These are phyloP conservation scores for Psilocybe subaeruginosa DNA, from an alignment of 768 basidiomycete species.

Conservation along the genomic window DNA sequence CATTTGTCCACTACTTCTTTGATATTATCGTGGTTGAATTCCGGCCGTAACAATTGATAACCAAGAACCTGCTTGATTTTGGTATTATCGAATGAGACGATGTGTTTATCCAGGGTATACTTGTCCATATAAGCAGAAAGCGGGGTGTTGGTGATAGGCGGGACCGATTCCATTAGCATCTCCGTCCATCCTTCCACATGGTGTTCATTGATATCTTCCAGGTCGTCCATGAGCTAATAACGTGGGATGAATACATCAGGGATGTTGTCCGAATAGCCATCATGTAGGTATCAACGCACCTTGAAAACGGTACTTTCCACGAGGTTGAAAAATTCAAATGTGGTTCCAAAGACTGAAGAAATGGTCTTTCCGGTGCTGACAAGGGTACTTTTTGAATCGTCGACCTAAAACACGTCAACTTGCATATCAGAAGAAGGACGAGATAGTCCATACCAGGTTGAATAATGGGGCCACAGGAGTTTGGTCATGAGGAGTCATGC, in stretches of 20 bases:
- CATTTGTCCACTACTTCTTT: slow-evolving; percentile 79
- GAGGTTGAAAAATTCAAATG: slow-evolving; percentile 79
- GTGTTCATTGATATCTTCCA: slow-evolving; percentile 85
- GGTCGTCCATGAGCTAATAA: slow-evolving; percentile 66
- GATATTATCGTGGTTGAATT: slow-evolving; percentile 62
- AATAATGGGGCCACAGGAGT: slow-evolving; percentile 78
- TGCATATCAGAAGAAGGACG: not conserved
- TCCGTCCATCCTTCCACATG: slow-evolving; percentile 84
- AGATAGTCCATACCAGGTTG: slow-evolving; percentile 61
- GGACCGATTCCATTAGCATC: slow-evolving; percentile 73
- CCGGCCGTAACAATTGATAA: slow-evolving; percentile 65
- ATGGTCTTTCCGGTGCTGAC: slow-evolving; percentile 66
- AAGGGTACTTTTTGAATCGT: slow-evolving; percentile 74
- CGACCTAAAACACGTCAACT: slow-evolving; percentile 49
- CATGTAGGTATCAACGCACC: slow-evolving; percentile 35
- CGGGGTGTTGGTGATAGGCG: slow-evolving; percentile 72
- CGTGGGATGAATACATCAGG: not conserved
- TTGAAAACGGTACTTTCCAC: slow-evolving; percentile 69
- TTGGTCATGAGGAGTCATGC: slow-evolving; percentile 55
- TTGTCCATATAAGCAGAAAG: slow-evolving; percentile 81
- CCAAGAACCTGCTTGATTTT: slow-evolving; percentile 79
- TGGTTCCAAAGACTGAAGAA: slow-evolving; percentile 75
- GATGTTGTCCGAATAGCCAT: not conserved
- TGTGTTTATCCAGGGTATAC: slow-evolving; percentile 69
- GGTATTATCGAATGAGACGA: slow-evolving; percentile 65